phyloP scores from a whole-genome alignment of 1,284 basidiomycete genomes.

The Coniferiporia sulphurascens region DNA sequence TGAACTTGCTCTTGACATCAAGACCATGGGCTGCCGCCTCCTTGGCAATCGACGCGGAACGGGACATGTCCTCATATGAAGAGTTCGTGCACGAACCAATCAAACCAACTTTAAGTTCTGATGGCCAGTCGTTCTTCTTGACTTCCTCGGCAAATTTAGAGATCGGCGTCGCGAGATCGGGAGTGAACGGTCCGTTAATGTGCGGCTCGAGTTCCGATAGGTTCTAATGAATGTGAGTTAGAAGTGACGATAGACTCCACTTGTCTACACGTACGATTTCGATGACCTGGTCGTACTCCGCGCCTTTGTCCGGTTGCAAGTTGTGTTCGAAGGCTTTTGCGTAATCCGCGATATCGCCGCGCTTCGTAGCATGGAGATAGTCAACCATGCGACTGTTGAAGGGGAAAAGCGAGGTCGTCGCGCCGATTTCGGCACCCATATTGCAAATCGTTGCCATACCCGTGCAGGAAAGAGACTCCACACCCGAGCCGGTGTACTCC shows the following conservation, averaged over 20 bases:
- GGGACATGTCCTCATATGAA: slow-evolving; percentile 99
- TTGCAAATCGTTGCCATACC: slow-evolving; percentile 99
- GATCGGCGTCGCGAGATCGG: slow-evolving; percentile 92
- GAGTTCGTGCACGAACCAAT: slow-evolving; percentile 99
- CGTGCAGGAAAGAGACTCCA: slow-evolving; percentile 94
- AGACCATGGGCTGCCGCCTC: slow-evolving; percentile 88
- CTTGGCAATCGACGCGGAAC: slow-evolving; percentile 89
- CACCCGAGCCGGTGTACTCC: slow-evolving; percentile 91
- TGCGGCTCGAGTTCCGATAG: slow-evolving; percentile 96
- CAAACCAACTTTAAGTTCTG: slow-evolving; percentile 94
- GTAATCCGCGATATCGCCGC: slow-evolving; percentile 84
- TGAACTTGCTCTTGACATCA: slow-evolving; percentile 90
- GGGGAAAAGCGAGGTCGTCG: slow-evolving; percentile 98
- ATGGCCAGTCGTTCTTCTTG: slow-evolving; percentile 95
- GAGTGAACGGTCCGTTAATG: slow-evolving; percentile 98
- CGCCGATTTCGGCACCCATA: slow-evolving; percentile 99
- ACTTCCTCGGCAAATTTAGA: slow-evolving; percentile 92
- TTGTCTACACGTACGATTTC: slow-evolving; percentile 60
- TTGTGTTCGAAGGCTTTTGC: slow-evolving; percentile 90
- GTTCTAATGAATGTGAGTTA: slow-evolving; percentile 51
- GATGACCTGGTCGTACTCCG: slow-evolving; percentile 93
- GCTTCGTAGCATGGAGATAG: slow-evolving; percentile 94
- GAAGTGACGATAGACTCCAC: background rate
- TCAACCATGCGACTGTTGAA: slow-evolving; percentile 94
- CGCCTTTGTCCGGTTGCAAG: slow-evolving; percentile 83